Percentiles rank a stretch among this genome's conserved stretches.
These are phyloP conservation scores for Gossypium ekmanianum DNA, from an alignment of 345 rosid genomes.

Conservation along the genomic window DNA sequence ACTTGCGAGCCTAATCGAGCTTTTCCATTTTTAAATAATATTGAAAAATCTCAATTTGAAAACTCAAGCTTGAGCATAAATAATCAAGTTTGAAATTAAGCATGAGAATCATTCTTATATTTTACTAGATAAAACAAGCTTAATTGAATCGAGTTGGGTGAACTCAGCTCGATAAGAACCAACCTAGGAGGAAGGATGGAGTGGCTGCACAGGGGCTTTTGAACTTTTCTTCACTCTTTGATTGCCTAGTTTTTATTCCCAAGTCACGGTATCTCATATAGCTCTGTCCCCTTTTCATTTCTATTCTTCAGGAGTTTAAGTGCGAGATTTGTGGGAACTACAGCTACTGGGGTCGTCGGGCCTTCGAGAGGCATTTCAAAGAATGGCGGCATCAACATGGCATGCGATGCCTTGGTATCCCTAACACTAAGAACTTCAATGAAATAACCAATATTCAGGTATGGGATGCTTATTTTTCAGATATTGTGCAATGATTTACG, in stretches of 20 bases:
- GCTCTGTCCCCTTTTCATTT: background rate
- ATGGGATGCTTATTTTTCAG: background rate
- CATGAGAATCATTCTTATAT: background rate
- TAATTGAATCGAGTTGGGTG: background rate
- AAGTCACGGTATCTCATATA: background rate
- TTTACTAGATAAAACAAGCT: background rate
- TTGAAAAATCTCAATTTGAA: background rate
- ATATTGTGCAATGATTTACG: background rate
- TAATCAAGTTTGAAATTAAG: background rate
- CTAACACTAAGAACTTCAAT: slow-evolving; percentile 97
- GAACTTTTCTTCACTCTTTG: background rate
- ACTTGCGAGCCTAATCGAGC: no score
- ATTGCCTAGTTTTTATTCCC: background rate
- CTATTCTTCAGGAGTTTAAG: slow-evolving; percentile 66
- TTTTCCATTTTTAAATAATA: background rate
- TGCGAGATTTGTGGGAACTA: slow-evolving; percentile 95
- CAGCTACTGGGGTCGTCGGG: slow-evolving; percentile 98
- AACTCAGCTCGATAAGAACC: background rate
- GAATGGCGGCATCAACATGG: slow-evolving; percentile 99
- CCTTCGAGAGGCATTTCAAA: slow-evolving; percentile 96
- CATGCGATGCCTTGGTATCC: slow-evolving; percentile 98
- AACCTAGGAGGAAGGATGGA: background rate
- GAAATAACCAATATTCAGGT: slow-evolving; percentile 94
- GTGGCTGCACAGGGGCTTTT: background rate
- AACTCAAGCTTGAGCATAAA: background rate